Base-by-base conservation (phyloP, 805 yeast species). In the Candida mattraensis region DNA sequence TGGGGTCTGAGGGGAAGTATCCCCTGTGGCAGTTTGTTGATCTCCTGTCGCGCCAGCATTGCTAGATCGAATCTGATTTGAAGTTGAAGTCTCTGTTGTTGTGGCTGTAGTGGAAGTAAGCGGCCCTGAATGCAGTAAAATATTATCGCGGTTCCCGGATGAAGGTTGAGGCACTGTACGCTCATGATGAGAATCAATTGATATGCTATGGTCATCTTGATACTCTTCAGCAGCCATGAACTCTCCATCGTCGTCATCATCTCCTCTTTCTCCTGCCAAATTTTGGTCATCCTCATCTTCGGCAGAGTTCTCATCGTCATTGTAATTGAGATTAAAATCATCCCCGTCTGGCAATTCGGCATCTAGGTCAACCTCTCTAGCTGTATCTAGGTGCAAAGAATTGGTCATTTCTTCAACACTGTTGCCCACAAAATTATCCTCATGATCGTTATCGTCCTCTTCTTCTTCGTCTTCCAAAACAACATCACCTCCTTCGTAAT, bases 291-390 rank as follows among this genome's bases (percentile, higher is more conserved):
- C 41, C 7, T 17, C 28, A 18, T 28, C 34, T 7, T 23, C 44
- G n/a, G 35, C 40, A 12, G 41, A 42, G 24, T 39, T 57, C n/a
- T 48, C 51, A 10, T 42, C 47, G 7, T 54, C 61, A 25, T 56
- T 56, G 19, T 59, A 69, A 25, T 48, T 58, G 18, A 60, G 61
- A 17, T 53, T 56, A 19, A 56, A 65, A 13, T 61, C 61, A 32
- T 65, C 70, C 20, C 67, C 69, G 39, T 69, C 63, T 1, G 70
- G 66, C 4, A 74, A 49, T 3, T 66, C 64, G 5, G 69, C 78
- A 54, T 77, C 82, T 29, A 71, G 51, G 45, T 74, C 72, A 21
- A 42, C 33, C 22, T 48, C 61, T 3, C 15, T 27, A 26, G 20
- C 33, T 10, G 25, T 18, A 3, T 25, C 33, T 6, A 35, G 18